Evolutionary conservation across 768 basidiomycete genomes (phyloP).

Genomic region (Cystobasidium onofrii): DNA sequence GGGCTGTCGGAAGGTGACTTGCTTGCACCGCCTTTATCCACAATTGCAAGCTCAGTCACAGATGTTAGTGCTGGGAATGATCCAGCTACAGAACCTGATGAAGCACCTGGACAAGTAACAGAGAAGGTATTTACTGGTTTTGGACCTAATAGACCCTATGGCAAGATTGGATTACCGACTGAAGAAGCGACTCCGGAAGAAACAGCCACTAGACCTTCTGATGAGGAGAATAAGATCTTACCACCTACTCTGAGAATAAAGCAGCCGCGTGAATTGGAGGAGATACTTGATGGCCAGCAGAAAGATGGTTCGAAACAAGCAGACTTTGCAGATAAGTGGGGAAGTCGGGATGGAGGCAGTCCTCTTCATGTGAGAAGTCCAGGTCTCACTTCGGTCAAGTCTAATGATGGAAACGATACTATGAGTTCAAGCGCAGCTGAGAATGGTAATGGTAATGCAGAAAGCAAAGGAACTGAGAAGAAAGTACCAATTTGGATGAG

Average conservation of each 20-base stretch:
- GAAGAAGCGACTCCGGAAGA: neutral
- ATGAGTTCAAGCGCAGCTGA: too few relatives aligned
- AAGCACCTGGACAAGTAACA: neutral
- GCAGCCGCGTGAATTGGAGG: neutral
- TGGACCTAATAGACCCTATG: constrained; percentile 17
- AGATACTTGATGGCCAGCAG: neutral
- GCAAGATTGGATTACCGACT: constrained; percentile 8
- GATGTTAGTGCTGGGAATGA: neutral
- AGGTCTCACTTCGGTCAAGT: neutral
- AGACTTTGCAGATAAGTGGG: constrained; percentile 15
- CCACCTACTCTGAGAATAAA: neutral
- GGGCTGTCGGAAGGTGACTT: neutral
- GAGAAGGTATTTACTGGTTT: constrained; percentile 23
- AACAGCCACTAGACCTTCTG: neutral
- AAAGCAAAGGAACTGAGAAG: neutral
- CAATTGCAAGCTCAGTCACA: neutral
- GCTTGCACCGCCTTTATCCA: neutral
- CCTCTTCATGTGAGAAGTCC: neutral
- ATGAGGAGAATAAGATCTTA: constrained; percentile 4
- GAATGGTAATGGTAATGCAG: too few relatives aligned
- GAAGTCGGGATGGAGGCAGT: neutral
- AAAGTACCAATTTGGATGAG: constrained; percentile 27
- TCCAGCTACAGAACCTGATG: neutral
- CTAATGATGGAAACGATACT: neutral
- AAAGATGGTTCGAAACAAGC: neutral